phyloP scores from a whole-genome alignment of 768 basidiomycete genomes.

The Russula emetica region DNA sequence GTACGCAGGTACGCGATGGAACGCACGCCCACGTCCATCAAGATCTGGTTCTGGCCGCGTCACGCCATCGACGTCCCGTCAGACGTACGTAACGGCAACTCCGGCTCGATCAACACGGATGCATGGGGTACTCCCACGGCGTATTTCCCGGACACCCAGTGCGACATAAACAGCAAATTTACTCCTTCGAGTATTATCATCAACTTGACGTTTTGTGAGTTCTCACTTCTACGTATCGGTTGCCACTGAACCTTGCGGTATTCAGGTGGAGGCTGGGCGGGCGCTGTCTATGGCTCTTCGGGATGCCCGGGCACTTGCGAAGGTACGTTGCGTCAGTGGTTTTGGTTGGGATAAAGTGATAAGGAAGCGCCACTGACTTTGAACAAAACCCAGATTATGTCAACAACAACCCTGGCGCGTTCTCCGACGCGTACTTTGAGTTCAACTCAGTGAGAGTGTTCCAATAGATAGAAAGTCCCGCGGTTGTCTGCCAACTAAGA shows the following conservation, averaged over 20 bases:
- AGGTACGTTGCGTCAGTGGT: conserved; percentile 35
- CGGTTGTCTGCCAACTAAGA: neutral
- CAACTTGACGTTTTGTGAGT: conserved; percentile 64
- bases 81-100: conserved; percentile 47
- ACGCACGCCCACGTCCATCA: conserved; percentile 52
- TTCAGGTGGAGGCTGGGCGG: conserved; percentile 51
- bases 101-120: conserved; percentile 43
- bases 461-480: conserved; percentile 29
- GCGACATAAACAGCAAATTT: conserved; percentile 54
- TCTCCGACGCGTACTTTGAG: conserved; percentile 67
- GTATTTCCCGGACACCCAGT: conserved; percentile 56
- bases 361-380: conserved; percentile 28
- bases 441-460: conserved; percentile 58
- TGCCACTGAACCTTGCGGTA: neutral
- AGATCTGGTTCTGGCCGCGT: conserved; percentile 70
- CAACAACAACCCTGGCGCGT: conserved; percentile 61
- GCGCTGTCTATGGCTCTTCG: conserved; percentile 41
- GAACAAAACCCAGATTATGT: conserved; percentile 49
- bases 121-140: conserved; percentile 60
- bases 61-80: conserved; percentile 41
- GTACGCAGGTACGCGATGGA: conserved; percentile 56
- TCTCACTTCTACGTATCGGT: neutral
- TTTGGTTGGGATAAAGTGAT: too few relatives aligned
- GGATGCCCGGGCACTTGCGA: conserved; percentile 53
- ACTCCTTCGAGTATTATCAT: conserved; percentile 60